A percentile compares a stretch with the other conserved stretches of the same genome.
phyloP scores from a whole-genome alignment of 306 rosid genomes.

The Gastrolobium villosum region DNA sequence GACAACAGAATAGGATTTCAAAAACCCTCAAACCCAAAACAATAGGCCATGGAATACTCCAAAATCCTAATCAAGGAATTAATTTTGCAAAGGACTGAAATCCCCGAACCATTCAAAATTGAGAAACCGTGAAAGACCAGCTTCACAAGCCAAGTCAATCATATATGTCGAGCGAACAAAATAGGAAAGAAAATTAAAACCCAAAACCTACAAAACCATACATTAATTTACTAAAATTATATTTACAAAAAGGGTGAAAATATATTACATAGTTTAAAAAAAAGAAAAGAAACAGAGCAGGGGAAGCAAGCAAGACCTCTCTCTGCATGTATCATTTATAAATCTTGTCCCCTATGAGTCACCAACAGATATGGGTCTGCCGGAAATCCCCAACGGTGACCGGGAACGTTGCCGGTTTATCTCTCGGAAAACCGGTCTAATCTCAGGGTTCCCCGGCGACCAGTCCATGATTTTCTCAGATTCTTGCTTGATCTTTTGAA shows the following conservation, averaged over 20 bases:
- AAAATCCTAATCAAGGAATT: background rate
- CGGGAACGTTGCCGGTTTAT: conserved; percentile 59
- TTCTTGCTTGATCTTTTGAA: conserved; percentile 73
- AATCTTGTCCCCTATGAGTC: conserved; percentile 27
- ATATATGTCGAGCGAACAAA: background rate
- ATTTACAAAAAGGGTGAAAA: conserved; percentile 35
- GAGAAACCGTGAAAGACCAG: background rate
- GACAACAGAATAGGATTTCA: background rate
- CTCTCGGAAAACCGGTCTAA: conserved; percentile 57
- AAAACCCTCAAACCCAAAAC: background rate
- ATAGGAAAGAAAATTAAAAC: background rate
- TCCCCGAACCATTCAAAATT: background rate
- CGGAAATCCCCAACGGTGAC: conserved; percentile 70
- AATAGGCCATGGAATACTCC: background rate
- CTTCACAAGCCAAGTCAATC: too few species aligned
- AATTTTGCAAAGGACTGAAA: background rate
- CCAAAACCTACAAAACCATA: conserved; percentile 1
- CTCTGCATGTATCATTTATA: background rate
- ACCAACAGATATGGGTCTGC: conserved; percentile 53
- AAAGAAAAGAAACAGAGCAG: background rate
- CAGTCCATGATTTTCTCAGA: conserved; percentile 57
- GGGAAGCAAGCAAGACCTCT: conserved; percentile 14
- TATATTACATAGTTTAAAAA: background rate
- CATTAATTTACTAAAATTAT: background rate
- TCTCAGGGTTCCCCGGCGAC: conserved; percentile 61